These are phyloP conservation scores for Sinapis alba DNA, from an alignment of 441 rosid species.

Conservation along the genomic window DNA sequence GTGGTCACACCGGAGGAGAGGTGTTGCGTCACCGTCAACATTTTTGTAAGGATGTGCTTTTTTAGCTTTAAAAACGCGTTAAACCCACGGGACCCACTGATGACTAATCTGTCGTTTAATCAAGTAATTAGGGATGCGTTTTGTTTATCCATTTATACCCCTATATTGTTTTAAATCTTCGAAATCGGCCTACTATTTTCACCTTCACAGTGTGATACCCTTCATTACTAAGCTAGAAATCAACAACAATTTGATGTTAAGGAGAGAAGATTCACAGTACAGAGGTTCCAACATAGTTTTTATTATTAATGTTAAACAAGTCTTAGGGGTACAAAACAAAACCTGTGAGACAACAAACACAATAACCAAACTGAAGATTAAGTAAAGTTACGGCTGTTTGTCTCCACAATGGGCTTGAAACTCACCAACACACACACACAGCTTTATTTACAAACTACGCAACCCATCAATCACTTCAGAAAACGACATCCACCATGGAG, in stretches of 20 bases:
- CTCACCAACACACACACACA: conserved; percentile 73
- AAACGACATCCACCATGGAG: conserved; percentile 49
- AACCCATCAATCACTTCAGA: conserved; percentile 46
- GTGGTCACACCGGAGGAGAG: conserved; percentile 15
- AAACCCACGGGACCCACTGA: conserved; percentile 4
- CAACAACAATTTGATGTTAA: not conserved
- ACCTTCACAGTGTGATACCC: not conserved
- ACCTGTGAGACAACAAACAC: conserved; percentile 1
- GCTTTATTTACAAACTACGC: conserved; percentile 77
- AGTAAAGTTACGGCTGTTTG: conserved; percentile 3
- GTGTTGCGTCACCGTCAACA: conserved; percentile 13
- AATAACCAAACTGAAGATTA: not conserved
- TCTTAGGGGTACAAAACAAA: not conserved
- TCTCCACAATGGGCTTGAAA: not conserved
- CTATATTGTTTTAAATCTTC: not conserved
- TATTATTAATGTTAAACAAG: not conserved
- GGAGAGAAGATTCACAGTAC: not conserved
- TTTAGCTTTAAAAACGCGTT: conserved; percentile 25
- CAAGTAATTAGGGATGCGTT: not conserved
- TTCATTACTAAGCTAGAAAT: not conserved
- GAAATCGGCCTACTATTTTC: not conserved
- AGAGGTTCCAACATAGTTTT: not conserved
- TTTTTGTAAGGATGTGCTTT: conserved; percentile 12
- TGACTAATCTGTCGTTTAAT: not conserved
- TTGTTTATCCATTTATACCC: not conserved